phyloP scores from a whole-genome alignment of 2,329 filamentous ascomycete species.

The Lasiodiplodia gonubiensis region DNA sequence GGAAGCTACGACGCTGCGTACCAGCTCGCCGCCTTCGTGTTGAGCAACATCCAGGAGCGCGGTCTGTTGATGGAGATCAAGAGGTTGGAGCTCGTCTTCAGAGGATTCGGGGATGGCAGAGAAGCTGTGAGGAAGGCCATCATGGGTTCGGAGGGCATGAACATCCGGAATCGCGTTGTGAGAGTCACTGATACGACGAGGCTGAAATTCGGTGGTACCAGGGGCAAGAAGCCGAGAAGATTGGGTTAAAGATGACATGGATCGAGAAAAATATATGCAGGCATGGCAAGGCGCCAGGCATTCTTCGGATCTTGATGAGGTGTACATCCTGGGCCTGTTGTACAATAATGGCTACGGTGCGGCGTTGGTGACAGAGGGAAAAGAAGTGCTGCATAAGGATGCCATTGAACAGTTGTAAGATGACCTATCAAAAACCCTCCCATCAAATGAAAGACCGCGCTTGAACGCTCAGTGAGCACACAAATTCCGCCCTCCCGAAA shows the following conservation, averaged over 20 bases:
- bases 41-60: conserved; percentile 82
- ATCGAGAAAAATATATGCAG: neutral
- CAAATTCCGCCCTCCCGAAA: conserved; percentile 18
- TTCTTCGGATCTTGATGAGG: neutral
- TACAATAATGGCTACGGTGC: neutral
- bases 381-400: neutral
- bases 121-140: conserved; percentile 91
- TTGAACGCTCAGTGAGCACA: conserved; percentile 23
- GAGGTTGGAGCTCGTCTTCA: conserved; percentile 77
- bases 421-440: conserved; percentile 10
- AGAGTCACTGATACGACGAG: conserved; percentile 85
- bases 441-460: conserved; percentile 4
- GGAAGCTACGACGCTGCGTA: conserved; percentile 90
- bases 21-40: conserved; percentile 82
- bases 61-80: conserved; percentile 78
- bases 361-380: conserved; percentile 1
- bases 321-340: neutral
- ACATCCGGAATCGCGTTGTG: conserved; percentile 74
- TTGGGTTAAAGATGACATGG: conserved; percentile 59
- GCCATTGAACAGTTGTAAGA: conserved; percentile 1
- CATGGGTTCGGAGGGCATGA: conserved; percentile 80
- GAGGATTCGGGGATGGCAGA: conserved; percentile 84
- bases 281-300: neutral
- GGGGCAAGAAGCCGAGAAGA: conserved; percentile 83
- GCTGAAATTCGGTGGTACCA: conserved; percentile 93